Percentiles rank a stretch among this genome's conserved stretches.
These are phyloP conservation scores for Microbotryum lychnidis-dioicae DNA, from an alignment of 1,284 basidiomycete genomes.

Conservation along the genomic window DNA sequence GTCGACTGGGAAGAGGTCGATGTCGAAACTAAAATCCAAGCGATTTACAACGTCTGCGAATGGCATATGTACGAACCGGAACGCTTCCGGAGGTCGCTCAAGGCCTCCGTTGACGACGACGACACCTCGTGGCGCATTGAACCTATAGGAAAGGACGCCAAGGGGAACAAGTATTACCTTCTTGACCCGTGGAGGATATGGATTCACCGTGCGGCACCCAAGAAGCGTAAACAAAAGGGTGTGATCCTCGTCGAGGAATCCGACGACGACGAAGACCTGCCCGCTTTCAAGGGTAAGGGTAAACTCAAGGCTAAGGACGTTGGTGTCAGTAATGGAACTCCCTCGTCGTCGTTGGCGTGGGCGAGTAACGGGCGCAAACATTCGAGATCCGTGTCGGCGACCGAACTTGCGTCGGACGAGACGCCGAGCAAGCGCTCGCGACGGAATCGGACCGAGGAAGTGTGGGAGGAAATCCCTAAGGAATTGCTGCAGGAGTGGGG, in stretches of 20 bases:
- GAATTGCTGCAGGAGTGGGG: constrained; percentile 52
- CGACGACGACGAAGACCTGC: background rate
- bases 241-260: constrained; percentile 8
- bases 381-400: background rate
- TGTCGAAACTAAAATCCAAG: constrained; percentile 44
- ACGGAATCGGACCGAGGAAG: constrained; percentile 47
- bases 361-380: background rate
- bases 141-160: constrained; percentile 75
- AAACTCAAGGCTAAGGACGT: constrained; percentile 48
- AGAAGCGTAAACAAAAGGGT: constrained; percentile 19
- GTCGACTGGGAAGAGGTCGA: constrained; percentile 45
- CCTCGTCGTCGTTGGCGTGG: too few species aligned
- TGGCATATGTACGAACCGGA: constrained; percentile 49
- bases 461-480: constrained; percentile 67
- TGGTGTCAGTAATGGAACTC: too few species aligned
- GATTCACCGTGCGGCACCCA: constrained; percentile 55
- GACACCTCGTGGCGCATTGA: constrained; percentile 57
- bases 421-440: constrained; percentile 56
- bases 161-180: constrained; percentile 77
- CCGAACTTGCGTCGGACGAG: too few species aligned
- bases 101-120: constrained; percentile 15
- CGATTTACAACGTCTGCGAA: constrained; percentile 47
- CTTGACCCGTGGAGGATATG: constrained; percentile 82
- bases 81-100: constrained; percentile 45
- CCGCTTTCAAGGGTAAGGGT: constrained; percentile 55